Evolutionary conservation across 192 early-diverging fungal species (phyloP).

Genomic region (Gonapodya sp.): DNA sequence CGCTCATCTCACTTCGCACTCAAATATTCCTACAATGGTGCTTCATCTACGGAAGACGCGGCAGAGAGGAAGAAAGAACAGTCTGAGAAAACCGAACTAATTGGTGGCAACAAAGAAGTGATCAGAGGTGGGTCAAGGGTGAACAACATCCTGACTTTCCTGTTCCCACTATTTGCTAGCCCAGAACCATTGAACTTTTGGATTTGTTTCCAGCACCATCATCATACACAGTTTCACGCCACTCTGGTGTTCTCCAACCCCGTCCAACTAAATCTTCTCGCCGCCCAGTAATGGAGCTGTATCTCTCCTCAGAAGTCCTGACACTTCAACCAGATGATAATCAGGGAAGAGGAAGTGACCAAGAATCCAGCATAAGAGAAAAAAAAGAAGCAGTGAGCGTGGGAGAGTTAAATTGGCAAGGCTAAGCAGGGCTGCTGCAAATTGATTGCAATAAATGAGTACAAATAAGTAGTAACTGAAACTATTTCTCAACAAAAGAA

Average conservation of each 20-base stretch:
- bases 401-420: not conserved
- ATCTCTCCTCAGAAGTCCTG: not conserved
- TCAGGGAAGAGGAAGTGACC: not conserved
- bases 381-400: not conserved
- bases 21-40: no score
- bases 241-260: not conserved
- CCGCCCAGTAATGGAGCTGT: not conserved
- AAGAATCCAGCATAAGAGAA: not conserved
- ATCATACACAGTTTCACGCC: not conserved
- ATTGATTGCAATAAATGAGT: no score
- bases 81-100: no score
- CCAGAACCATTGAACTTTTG: not conserved
- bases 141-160: no score
- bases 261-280: not conserved
- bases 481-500: no score
- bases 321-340: not conserved
- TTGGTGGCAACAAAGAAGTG: not conserved
- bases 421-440: no score
- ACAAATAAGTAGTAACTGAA: no score
- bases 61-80: not conserved
- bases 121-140: not conserved
- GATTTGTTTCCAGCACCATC: not conserved
- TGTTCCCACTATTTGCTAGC: not conserved
- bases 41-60: not conserved
- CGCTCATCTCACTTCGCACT: no score